Evolutionary conservation across 2,329 filamentous ascomycete genomes (phyloP).

Genomic region (Xenoacremonium recifei): DNA sequence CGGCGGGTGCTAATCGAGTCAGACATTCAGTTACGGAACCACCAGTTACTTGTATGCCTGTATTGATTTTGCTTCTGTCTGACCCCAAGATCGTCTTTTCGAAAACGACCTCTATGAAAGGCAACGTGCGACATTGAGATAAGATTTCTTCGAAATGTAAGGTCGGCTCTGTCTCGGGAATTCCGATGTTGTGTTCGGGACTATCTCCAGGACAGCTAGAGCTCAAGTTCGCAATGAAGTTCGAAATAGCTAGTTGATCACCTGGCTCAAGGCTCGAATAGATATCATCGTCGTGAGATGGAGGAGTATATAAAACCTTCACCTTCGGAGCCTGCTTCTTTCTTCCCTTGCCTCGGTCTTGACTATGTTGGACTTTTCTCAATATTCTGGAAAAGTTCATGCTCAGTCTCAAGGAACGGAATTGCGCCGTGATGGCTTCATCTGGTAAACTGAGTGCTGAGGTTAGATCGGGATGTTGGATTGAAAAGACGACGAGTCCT

Average conservation of each 20-base stretch:
- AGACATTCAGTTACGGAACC: conserved; percentile 22
- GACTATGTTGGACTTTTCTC: neutral
- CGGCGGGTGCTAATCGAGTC: conserved; percentile 29
- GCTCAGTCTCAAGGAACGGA: conserved; percentile 25
- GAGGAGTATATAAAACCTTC: no score
- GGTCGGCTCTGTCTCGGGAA: no score
- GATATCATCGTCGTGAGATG: conserved; percentile 11
- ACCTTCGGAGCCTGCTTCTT: no score
- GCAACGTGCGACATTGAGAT: no score
- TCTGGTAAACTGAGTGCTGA: conserved; percentile 30
- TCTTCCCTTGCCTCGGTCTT: conserved; percentile 8
- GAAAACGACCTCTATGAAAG: conserved; percentile 19
- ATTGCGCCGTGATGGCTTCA: conserved; percentile 21
- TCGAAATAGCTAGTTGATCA: conserved; percentile 29
- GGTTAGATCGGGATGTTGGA: conserved; percentile 35
- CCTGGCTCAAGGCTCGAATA: conserved; percentile 13
- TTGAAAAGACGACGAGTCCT: conserved; percentile 28
- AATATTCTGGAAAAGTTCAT: conserved; percentile 19
- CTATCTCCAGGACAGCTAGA: no score
- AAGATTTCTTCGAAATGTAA: no score
- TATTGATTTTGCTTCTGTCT: conserved; percentile 17
- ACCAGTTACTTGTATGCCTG: conserved; percentile 17
- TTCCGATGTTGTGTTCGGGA: no score
- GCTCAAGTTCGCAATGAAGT: conserved; percentile 26
- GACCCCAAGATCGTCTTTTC: conserved; percentile 27